Evolutionary conservation across 2,329 filamentous ascomycete genomes (phyloP).

Genomic region (Fusarium coicis): DNA sequence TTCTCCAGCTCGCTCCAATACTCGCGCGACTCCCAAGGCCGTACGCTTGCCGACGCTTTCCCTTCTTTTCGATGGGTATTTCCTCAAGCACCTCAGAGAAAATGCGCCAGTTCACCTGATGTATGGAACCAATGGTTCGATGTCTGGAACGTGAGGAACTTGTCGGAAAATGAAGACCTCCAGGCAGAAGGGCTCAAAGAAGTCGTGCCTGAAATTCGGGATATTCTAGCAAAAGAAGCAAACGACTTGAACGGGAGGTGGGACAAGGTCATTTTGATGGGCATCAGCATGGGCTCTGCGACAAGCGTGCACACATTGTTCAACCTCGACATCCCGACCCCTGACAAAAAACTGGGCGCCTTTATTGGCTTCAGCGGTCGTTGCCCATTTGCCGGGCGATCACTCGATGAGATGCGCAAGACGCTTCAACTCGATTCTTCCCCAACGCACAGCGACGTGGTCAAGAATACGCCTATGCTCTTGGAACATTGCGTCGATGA

Average conservation of each 20-base stretch:
- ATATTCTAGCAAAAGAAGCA: slow-evolving; percentile 51
- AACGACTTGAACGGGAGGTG: slow-evolving; percentile 49
- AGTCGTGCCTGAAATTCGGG: slow-evolving; percentile 48
- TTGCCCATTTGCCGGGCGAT: slow-evolving; percentile 49
- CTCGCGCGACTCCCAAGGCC: slow-evolving; percentile 47
- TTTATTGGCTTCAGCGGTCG: slow-evolving; percentile 54
- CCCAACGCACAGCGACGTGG: slow-evolving; percentile 30
- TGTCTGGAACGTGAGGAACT: slow-evolving; percentile 56
- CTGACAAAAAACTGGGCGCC: slow-evolving; percentile 38
- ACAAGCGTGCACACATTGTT: slow-evolving; percentile 53
- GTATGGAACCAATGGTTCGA: slow-evolving; percentile 62
- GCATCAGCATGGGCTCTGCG: slow-evolving; percentile 60
- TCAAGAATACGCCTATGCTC: slow-evolving; percentile 56
- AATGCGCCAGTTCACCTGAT: slow-evolving; percentile 40
- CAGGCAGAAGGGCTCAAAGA: slow-evolving; percentile 56
- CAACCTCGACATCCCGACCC: slow-evolving; percentile 45
- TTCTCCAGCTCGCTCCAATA: slow-evolving; percentile 47
- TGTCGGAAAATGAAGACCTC: slow-evolving; percentile 54
- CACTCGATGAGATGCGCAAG: slow-evolving; percentile 44
- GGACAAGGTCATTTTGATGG: slow-evolving; percentile 55
- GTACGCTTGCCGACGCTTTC: slow-evolving; percentile 52
- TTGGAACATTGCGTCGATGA: slow-evolving; percentile 59
- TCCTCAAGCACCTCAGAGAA: slow-evolving; percentile 53
- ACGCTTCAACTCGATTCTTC: background rate
- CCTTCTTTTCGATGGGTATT: slow-evolving; percentile 63